Percentiles rank a stretch among this genome's conserved stretches.
phyloP scores from a whole-genome alignment of 495 filamentous ascomycete species.

The Aspergillus hancockii region DNA sequence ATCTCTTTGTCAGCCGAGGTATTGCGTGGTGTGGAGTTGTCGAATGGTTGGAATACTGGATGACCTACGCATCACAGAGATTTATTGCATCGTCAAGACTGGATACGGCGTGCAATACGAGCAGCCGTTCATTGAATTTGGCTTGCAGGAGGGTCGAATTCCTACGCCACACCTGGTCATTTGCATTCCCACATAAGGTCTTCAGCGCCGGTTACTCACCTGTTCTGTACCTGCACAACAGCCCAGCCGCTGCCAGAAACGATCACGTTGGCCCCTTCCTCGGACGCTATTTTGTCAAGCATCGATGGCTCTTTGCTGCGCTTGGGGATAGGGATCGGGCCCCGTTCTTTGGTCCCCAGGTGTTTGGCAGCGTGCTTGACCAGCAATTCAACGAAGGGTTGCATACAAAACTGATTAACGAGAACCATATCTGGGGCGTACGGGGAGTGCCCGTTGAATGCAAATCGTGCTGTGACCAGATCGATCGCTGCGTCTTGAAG shows the following conservation, averaged over 20 bases:
- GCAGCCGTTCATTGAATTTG: slow-evolving; percentile 35
- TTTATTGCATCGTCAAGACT: slow-evolving; percentile 52
- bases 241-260: slow-evolving; percentile 36
- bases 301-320: slow-evolving; percentile 5
- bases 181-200: background rate
- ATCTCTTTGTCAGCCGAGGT: slow-evolving; percentile 3
- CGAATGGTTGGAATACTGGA: too few species aligned
- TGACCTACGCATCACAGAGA: slow-evolving; percentile 30
- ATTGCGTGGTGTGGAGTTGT: too few species aligned
- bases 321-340: slow-evolving; percentile 6
- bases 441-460: slow-evolving; percentile 48
- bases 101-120: slow-evolving; percentile 38
- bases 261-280: slow-evolving; percentile 21
- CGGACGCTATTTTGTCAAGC: slow-evolving; percentile 28
- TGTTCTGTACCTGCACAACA: slow-evolving; percentile 32
- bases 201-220: slow-evolving; percentile 13
- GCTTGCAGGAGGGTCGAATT: slow-evolving; percentile 26
- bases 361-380: slow-evolving; percentile 37
- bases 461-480: slow-evolving; percentile 50
- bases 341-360: slow-evolving; percentile 24
- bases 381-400: slow-evolving; percentile 47
- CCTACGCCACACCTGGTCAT: slow-evolving; percentile 9
- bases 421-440: slow-evolving; percentile 57
- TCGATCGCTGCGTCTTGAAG: slow-evolving; percentile 44
- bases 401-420: slow-evolving; percentile 57